These are phyloP conservation scores for Sarocladium kiliense DNA, from an alignment of 2,329 filamentous ascomycete species.

Conservation along the genomic window DNA sequence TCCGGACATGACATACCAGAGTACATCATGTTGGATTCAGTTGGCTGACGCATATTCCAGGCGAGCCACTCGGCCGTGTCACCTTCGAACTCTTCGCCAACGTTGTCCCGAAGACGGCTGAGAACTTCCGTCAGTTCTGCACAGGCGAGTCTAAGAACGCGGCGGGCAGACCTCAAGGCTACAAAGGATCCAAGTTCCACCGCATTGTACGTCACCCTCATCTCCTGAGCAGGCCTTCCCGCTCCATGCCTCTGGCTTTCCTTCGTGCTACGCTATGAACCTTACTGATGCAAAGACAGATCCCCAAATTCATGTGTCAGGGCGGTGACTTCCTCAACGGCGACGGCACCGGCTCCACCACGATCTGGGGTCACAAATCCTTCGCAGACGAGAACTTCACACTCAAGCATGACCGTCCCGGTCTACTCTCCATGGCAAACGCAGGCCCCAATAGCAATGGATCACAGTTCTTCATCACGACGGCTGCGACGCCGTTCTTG, in stretches of 20 bases:
- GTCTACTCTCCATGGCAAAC: slow-evolving; percentile 92
- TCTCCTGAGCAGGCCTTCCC: no score
- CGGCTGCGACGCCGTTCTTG: slow-evolving; percentile 77
- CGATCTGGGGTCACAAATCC: slow-evolving; percentile 78
- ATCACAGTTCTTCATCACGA: slow-evolving; percentile 96
- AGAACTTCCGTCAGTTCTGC: slow-evolving; percentile 97
- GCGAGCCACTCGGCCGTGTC: slow-evolving; percentile 79
- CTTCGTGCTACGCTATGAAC: no score
- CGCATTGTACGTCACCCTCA: slow-evolving; percentile 69
- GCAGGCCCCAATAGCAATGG: slow-evolving; percentile 90
- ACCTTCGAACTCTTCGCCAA: slow-evolving; percentile 89
- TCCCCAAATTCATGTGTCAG: slow-evolving; percentile 96
- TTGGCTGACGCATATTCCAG: slow-evolving; percentile 36
- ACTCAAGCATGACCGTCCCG: slow-evolving; percentile 71
- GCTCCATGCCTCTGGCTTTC: no score
- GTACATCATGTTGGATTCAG: no score
- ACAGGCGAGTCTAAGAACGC: slow-evolving; percentile 84
- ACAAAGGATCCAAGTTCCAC: slow-evolving; percentile 93
- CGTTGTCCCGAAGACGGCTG: slow-evolving; percentile 79
- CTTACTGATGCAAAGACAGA: no score
- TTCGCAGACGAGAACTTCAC: slow-evolving; percentile 91
- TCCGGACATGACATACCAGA: no score
- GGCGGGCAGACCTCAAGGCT: slow-evolving; percentile 76
- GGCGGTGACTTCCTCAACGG: slow-evolving; percentile 94
- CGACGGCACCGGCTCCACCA: slow-evolving; percentile 82